These are phyloP conservation scores for Claviceps sp. DNA, from an alignment of 2,329 filamentous ascomycete genomes.

Conservation along the genomic window DNA sequence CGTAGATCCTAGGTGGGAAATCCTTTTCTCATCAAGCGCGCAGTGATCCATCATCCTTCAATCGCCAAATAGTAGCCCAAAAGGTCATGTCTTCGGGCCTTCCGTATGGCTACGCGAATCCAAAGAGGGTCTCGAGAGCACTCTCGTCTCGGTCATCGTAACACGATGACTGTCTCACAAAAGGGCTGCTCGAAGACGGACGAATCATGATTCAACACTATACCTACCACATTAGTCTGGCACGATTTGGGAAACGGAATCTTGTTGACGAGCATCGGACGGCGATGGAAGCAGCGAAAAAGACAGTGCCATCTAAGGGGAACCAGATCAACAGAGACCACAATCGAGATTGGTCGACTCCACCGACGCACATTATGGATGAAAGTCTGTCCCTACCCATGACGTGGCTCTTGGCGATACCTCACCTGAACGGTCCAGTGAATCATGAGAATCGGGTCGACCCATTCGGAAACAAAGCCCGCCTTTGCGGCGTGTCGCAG, in stretches of 20 bases:
- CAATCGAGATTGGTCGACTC: neutral
- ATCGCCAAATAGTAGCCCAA: neutral
- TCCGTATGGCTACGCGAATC: conserved; percentile 5
- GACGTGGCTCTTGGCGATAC: neutral
- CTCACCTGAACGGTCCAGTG: neutral
- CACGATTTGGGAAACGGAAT: neutral
- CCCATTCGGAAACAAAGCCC: neutral
- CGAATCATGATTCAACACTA: neutral
- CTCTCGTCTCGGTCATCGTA: conserved; percentile 3
- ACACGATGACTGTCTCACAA: conserved; percentile 6
- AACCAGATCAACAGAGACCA: neutral
- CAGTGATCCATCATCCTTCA: conserved; percentile 1
- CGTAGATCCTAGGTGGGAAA: neutral
- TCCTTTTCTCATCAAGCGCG: neutral
- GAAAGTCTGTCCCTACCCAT: neutral
- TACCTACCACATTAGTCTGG: neutral
- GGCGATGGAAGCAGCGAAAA: neutral
- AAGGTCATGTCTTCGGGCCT: conserved; percentile 3
- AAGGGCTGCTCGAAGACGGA: conserved; percentile 1
- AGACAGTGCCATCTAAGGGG: neutral
- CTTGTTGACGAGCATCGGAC: neutral
- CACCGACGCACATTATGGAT: neutral
- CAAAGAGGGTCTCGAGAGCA: conserved; percentile 1
- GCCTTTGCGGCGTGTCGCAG: neutral
- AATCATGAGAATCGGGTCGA: neutral